Evolutionary conservation across 1,139 yeast species (phyloP).

Genomic region (Geotrichum klebahnii): DNA sequence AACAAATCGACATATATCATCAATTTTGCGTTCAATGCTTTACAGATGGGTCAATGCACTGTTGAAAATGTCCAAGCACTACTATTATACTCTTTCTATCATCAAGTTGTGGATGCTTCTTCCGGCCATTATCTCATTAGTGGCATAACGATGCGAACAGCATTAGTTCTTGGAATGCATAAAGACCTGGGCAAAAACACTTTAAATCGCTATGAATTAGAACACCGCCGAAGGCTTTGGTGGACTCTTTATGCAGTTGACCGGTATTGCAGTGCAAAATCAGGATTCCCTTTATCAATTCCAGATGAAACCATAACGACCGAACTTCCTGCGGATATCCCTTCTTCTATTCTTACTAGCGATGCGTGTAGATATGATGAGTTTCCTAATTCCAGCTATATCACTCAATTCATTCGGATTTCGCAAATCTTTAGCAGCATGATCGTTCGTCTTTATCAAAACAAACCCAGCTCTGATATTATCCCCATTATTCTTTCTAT

Average conservation of each 20-base stretch:
- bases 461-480: conserved; percentile 55
- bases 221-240: conserved; percentile 79
- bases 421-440: conserved; percentile 78
- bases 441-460: conserved; percentile 66
- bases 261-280: conserved; percentile 78
- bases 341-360: conserved; percentile 52
- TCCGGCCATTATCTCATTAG: conserved; percentile 77
- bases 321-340: conserved; percentile 60
- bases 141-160: conserved; percentile 72
- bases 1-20: conserved; percentile 26
- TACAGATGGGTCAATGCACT: conserved; percentile 25
- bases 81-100: conserved; percentile 69
- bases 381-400: conserved; percentile 76
- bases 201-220: conserved; percentile 37
- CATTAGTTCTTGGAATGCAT: conserved; percentile 75
- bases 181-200: conserved; percentile 27
- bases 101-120: conserved; percentile 82
- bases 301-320: conserved; percentile 77
- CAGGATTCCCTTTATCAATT: conserved; percentile 74
- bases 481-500: conserved; percentile 69
- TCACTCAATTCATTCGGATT: conserved; percentile 72
- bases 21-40: conserved; percentile 27
- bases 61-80: conserved; percentile 65
- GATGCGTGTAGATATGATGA: conserved; percentile 46
- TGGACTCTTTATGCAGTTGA: conserved; percentile 92